Conservation (phyloP, 352 stramenopile genomes). For the Phytopythium helicoides region DNA sequence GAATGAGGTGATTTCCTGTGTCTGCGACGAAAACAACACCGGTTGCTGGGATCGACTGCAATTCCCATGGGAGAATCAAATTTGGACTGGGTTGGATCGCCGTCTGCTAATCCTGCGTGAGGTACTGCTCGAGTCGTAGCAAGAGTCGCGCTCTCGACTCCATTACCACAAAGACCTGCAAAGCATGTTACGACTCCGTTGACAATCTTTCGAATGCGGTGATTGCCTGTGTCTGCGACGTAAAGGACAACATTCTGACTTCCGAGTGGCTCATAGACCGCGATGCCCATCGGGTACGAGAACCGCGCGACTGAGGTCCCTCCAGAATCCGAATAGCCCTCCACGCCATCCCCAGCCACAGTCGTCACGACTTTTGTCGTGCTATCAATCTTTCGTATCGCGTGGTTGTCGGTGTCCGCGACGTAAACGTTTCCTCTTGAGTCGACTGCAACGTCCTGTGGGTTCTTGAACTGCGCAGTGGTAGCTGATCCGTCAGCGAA, state of each 20-base stretch:
- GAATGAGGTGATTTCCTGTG: constrained; percentile 95
- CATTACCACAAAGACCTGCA: constrained; percentile 82
- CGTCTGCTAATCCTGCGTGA: constrained; percentile 89
- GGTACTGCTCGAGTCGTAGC: constrained; percentile 40
- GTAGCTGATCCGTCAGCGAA: constrained; percentile 69
- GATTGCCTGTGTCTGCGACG: constrained; percentile 81
- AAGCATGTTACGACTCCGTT: constrained; percentile 82
- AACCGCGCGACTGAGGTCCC: constrained; percentile 41
- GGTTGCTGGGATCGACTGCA: constrained; percentile 51
- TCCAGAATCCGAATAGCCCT: constrained; percentile 47
- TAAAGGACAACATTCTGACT: constrained; percentile 43
- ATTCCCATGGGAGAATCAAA: constrained; percentile 94
- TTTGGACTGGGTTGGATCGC: constrained; percentile 57
- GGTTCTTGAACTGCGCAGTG: constrained; percentile 86
- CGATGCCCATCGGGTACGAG: constrained; percentile 67
- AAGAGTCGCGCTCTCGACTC: constrained; percentile 56
- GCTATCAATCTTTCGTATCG: constrained; percentile 83
- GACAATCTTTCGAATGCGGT: constrained; percentile 73
- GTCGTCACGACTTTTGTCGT: constrained; percentile 42
- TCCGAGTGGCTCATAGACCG: constrained; percentile 39
- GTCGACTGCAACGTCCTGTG: constrained; percentile 91
- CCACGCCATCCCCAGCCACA: constrained; percentile 45
- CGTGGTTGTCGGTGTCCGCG: constrained; percentile 93
- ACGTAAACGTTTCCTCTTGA: constrained; percentile 92
- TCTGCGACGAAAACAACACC: constrained; percentile 94